These are phyloP conservation scores for Oryza glaberrima DNA, from an alignment of 176 grass and related monocot genomes.

Conservation along the genomic window DNA sequence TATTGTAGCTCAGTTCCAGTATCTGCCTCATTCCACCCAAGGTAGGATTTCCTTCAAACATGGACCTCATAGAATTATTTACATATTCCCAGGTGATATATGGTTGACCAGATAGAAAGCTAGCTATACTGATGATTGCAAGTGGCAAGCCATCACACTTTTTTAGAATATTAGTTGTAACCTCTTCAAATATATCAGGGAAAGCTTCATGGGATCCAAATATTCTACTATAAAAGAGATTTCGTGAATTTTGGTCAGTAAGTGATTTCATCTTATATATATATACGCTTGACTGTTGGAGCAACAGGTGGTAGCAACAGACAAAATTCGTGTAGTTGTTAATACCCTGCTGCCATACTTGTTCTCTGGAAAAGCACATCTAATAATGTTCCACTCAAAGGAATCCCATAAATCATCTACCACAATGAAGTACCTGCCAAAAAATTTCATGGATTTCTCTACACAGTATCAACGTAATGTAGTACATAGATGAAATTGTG, in stretches of 20 bases:
- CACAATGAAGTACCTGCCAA: not conserved
- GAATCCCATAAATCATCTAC: not conserved
- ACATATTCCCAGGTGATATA: not conserved
- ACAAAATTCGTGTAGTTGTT: not conserved
- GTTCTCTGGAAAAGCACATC: not conserved
- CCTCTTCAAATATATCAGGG: not conserved
- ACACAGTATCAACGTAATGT: no score
- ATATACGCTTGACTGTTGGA: not conserved
- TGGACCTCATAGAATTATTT: not conserved
- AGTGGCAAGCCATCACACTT: not conserved
- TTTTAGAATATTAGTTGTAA: not conserved
- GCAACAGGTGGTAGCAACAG: not conserved
- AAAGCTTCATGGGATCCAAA: not conserved
- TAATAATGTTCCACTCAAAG: not conserved
- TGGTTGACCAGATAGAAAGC: not conserved
- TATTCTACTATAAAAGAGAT: not conserved
- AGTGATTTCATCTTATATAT: not conserved
- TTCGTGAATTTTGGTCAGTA: not conserved
- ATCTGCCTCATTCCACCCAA: not conserved
- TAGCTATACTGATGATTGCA: not conserved
- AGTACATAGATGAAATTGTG: no score
- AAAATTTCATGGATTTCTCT: not conserved
- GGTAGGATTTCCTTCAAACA: not conserved
- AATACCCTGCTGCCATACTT: not conserved
- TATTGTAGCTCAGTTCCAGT: constrained; percentile 42